Conservation (phyloP, 2,329 filamentous ascomycete genomes). For the Fusarium pilosicola region DNA sequence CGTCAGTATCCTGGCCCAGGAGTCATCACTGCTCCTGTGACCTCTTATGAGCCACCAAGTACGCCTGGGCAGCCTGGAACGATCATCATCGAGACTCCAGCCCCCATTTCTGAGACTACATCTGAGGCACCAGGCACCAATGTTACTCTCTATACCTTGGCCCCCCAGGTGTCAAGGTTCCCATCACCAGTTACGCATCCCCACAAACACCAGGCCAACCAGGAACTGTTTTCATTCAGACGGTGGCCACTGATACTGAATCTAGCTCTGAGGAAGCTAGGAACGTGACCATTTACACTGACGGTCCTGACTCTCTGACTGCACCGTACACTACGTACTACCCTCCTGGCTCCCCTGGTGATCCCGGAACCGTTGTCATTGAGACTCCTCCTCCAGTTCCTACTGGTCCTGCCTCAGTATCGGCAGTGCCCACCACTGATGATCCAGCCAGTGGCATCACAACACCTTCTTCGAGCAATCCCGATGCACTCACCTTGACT, state of each 20-base stretch:
- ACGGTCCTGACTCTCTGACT: slow-evolving; percentile 10
- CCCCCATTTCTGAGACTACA: neutral
- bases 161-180: slow-evolving; percentile 4
- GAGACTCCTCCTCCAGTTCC: slow-evolving; percentile 12
- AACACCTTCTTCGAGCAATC: slow-evolving; percentile 4
- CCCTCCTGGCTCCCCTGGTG: slow-evolving; percentile 15
- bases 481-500: slow-evolving; percentile 20
- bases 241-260: slow-evolving; percentile 7
- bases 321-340: slow-evolving; percentile 19
- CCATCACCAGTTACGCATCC: slow-evolving; percentile 17
- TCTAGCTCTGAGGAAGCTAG: neutral
- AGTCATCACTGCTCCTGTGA: slow-evolving; percentile 22
- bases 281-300: slow-evolving; percentile 19
- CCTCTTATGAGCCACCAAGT: slow-evolving; percentile 21
- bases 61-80: slow-evolving; percentile 17
- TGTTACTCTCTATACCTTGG: slow-evolving; percentile 22
- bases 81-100: slow-evolving; percentile 25
- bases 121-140: slow-evolving; percentile 7
- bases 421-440: slow-evolving; percentile 4
- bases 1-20: slow-evolving; percentile 22
- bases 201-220: slow-evolving; percentile 17
- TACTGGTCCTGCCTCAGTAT: slow-evolving; percentile 4
- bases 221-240: slow-evolving; percentile 26
- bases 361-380: slow-evolving; percentile 27
- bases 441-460: neutral